Evolutionary conservation across 306 rosid species (phyloP), one percentile per base, ranked within the genome.

Genomic region (Hylodesmum podocarpum): DNA sequence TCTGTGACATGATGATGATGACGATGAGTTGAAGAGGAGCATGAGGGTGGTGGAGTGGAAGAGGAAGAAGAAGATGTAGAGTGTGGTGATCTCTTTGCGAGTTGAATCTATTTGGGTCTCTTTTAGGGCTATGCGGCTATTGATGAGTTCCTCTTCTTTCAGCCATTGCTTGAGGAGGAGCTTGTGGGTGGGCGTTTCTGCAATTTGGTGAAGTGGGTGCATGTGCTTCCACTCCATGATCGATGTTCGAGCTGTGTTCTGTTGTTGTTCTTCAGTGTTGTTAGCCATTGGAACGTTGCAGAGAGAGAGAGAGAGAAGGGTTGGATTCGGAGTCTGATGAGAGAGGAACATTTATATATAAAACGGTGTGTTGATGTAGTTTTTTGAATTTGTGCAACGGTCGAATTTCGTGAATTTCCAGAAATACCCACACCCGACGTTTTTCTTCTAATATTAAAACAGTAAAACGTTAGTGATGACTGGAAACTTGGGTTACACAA

Each of bases 111-210:
- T 91, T 41, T 92, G 99, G 33, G 92, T 90, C 50, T 96, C 98
- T 41, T 92, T 92, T 59, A 91, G 86, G 0, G 94, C 72, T 29
- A 91, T 81, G 51, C 99, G 82, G 34, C 79, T 82, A 11, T 89
- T 88, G 84, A 89, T 92, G 22, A 96, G 91, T 72, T 92, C 93
- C 22, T 96, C 98, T 78, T 96, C 99, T 55, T 96, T 92, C 4
- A 91, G 93, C 99, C 98, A 96, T 76, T 96, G 99, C 84, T 96
- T 96, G 25, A 96, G 87, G 50, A 96, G 99, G 49, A 96, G 99
- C 84, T 82, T 91, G 91, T 96, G 99, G 80, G 96, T 91, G 3
- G 99, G 98, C 0, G 96, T 91, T 27, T 88, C 88, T 0, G 99
- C 97, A 18, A 96, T 92, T 84, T 96, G 99, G 82, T 90, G 98